These are phyloP conservation scores for Solanum microdontum DNA, from an alignment of 257 asterid genomes.

Conservation along the genomic window DNA sequence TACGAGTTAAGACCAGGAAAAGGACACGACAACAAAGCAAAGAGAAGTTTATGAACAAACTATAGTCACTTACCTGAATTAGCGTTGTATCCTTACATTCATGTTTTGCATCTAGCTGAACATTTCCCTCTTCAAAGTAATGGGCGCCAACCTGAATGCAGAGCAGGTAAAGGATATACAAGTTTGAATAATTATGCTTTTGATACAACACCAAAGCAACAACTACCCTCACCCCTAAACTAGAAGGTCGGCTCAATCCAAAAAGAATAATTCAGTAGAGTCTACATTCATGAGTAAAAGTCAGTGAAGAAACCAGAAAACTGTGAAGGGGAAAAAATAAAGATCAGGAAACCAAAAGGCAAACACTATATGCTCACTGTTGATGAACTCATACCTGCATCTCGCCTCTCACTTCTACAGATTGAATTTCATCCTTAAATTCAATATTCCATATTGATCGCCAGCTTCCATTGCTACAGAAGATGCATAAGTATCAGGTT, in stretches of 20 bases:
- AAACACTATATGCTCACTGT: neutral
- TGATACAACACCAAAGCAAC: neutral
- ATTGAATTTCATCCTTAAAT: constrained; percentile 69
- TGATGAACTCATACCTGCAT: constrained; percentile 47
- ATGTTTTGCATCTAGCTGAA: constrained; percentile 81
- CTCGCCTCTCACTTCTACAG: constrained; percentile 70
- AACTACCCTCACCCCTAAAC: neutral
- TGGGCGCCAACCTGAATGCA: constrained; percentile 81
- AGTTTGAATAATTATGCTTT: neutral
- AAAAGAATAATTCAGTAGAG: neutral
- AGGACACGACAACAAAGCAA: neutral
- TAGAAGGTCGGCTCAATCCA: neutral
- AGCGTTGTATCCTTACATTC: constrained; percentile 78
- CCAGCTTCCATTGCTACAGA: constrained; percentile 90
- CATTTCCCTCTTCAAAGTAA: constrained; percentile 99
- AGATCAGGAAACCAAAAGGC: neutral
- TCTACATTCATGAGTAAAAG: neutral
- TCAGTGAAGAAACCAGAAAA: neutral
- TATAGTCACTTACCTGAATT: constrained; percentile 52
- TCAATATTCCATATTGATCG: constrained; percentile 69
- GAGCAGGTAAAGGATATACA: neutral
- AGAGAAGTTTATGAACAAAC: neutral
- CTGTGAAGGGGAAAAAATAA: neutral
- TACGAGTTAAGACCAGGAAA: neutral
- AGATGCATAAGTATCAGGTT: constrained; percentile 12